Evolutionary conservation across 306 rosid species (phyloP), one percentile per base, ranked within the genome.

Genomic region (Casuarina equisetifolia): DNA sequence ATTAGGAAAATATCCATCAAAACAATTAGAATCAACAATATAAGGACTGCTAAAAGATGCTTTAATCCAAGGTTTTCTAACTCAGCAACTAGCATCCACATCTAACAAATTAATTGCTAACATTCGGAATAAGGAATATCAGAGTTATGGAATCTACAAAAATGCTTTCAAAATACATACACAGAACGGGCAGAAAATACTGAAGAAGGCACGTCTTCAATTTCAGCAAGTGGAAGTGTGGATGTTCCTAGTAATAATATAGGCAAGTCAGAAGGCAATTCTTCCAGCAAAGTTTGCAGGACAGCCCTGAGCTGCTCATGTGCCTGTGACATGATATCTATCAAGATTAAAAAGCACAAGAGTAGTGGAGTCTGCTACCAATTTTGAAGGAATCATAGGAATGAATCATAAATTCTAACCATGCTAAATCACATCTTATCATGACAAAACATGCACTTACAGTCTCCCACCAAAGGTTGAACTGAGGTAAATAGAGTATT

Each of bases 391-490:
- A 68, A 75, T 52, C 36, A 78, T 17, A 13, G 13, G 71, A 58
- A 75, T 48, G 40, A 77, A 57, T 52, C 17, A 49, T 62, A 15
- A 82, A 73, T 61, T 73, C 52, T 38, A 71, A 75, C 62, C 70
- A 76, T 55, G 74, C 16, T 79, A 38, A 57, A 68, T 45, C 69
- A 73, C 46, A 82, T 62, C 38, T 35, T 39, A 80, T 63, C 53
- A 19, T 74, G 50, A 42, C 43, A 55, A 75, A 73, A 63, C 62
- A 70, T 74, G 74, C 57, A 88, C 99, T 90, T 90, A 95, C 99
- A 61, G 92, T 95, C 76, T 89, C 92, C 99, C 99, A 95, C 99
- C 99, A 95, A 85, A 86, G 85, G 79, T 95, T 89, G 82, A 95
- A 92, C 77, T 92, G 99, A 9, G 97, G 93, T 81, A 95, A 82